A percentile compares a stretch with the other conserved stretches of the same genome.
These are phyloP conservation scores for Botrytis elliptica DNA, from an alignment of 2,329 filamentous ascomycete species.

Conservation along the genomic window DNA sequence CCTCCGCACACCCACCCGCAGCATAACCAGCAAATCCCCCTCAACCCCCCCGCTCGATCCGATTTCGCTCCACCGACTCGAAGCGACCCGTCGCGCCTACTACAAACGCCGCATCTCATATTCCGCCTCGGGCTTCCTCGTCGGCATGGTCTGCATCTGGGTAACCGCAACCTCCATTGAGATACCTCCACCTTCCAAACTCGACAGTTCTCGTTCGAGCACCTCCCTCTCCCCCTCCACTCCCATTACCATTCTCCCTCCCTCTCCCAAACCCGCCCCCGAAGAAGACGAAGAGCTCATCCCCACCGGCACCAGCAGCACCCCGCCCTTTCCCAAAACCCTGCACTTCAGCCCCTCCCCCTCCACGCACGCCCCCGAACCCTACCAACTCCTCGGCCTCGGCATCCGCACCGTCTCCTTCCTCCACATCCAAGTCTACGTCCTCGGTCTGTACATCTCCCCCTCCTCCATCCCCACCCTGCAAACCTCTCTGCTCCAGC, in stretches of 20 bases:
- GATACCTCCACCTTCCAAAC: constrained; percentile 25
- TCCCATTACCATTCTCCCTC: constrained; percentile 35
- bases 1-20: constrained; percentile 10
- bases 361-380: constrained; percentile 63
- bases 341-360: constrained; percentile 83
- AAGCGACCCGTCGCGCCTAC: constrained; percentile 31
- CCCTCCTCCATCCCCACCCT: constrained; percentile 78
- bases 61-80: constrained; percentile 36
- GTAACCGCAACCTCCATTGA: constrained; percentile 36
- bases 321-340: constrained; percentile 59
- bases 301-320: constrained; percentile 36
- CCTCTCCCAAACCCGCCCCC: constrained; percentile 10
- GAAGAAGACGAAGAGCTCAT: constrained; percentile 42
- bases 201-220: constrained; percentile 6
- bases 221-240: constrained; percentile 42
- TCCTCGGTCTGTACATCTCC: constrained; percentile 88
- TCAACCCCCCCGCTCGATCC: constrained; percentile 26
- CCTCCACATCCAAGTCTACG: constrained; percentile 86
- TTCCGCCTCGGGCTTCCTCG: constrained; percentile 31
- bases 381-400: constrained; percentile 81
- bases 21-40: constrained; percentile 17
- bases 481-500: constrained; percentile 73
- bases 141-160: constrained; percentile 38
- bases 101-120: constrained; percentile 38
- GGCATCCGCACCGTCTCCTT: constrained; percentile 90